Evolutionary conservation across 805 yeast species (phyloP), one percentile per base, ranked within the genome.

Genomic region (Candida michaelii): DNA sequence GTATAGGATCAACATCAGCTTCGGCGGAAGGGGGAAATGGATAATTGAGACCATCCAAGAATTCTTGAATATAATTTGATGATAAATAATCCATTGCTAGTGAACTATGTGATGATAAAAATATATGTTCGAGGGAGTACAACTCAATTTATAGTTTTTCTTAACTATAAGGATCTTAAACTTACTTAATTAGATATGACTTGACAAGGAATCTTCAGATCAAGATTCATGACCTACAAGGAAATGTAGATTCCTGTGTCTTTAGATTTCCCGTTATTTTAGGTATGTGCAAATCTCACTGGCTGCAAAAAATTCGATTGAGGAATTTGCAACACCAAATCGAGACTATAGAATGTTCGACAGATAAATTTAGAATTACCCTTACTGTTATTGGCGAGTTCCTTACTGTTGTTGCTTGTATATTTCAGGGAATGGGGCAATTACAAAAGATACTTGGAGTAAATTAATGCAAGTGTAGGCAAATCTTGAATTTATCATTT

Each of bases 61-160:
- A 5, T 4, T 25, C 29, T 4, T 25, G 5, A 25, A 25, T 12
- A 25, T 25, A 25, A 25, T 21, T 8, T 6, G 23, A 8, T 21
- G 23, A 6, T 5, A 21, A 21, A 8, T 11, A 25, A 25, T 7
- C 7, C 13, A 30, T 30, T n/a, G n/a, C n/a, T n/a, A n/a, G n/a
- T n/a, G n/a, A n/a, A n/a, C n/a, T n/a, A n/a, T n/a, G n/a, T n/a
- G n/a, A n/a, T n/a, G n/a, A n/a, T n/a, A n/a, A 30, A 30, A 30
- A 30, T 9, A 30, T 30, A 30, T 30, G 29, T 25, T 13, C 5
- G 12, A 17, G 8, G 13, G 12, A 27, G 5, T 27, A 5, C 30
- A 21, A 21, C 8, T 10, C 30, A 27, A 33, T 33, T 33, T 33
- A 33, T 33, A 33, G 36, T 33, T 33, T 33, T 33, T 33, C 36